Evolutionary conservation across 768 basidiomycete species (phyloP).

Genomic region (Amanita fuliginea): DNA sequence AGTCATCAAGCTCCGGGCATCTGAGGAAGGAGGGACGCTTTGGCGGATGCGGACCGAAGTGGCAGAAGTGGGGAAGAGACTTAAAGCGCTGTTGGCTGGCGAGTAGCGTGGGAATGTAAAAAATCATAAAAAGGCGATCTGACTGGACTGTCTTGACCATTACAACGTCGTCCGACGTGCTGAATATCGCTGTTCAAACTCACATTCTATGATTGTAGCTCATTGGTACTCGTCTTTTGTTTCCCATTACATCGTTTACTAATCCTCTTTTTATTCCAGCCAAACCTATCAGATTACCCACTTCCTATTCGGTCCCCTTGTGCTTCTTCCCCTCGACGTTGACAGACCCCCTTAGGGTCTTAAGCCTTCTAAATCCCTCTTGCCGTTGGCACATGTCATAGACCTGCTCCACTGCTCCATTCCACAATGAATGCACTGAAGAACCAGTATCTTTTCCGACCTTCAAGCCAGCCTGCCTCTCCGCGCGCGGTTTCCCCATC

Average conservation of each 20-base stretch:
- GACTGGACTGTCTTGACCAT: no score
- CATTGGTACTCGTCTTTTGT: conserved; percentile 19
- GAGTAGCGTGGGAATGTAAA: background rate
- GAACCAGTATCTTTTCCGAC: conserved; percentile 55
- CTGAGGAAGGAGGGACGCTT: conserved; percentile 60
- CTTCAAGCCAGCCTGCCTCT: conserved; percentile 53
- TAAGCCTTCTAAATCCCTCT: conserved; percentile 8
- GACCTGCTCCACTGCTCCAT: no score
- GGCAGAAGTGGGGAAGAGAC: conserved; percentile 24
- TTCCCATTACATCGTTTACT: conserved; percentile 4
- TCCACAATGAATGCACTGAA: conserved; percentile 49
- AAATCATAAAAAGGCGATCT: no score
- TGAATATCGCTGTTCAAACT: background rate
- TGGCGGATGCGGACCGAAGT: conserved; percentile 58
- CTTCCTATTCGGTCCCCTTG: conserved; percentile 56
- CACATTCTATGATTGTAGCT: conserved; percentile 45
- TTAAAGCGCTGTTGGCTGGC: conserved; percentile 31
- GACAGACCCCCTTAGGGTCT: conserved; percentile 69
- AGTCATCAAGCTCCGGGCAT: conserved; percentile 45
- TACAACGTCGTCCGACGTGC: no score
- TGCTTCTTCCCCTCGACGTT: conserved; percentile 47
- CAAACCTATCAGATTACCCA: conserved; percentile 38
- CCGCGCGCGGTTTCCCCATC: conserved; percentile 34
- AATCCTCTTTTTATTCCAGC: conserved; percentile 18
- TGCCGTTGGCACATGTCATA: conserved; percentile 38